Evolutionary conservation across 352 stramenopile genomes (phyloP).

Genomic region (Lagenidium giganteum): DNA sequence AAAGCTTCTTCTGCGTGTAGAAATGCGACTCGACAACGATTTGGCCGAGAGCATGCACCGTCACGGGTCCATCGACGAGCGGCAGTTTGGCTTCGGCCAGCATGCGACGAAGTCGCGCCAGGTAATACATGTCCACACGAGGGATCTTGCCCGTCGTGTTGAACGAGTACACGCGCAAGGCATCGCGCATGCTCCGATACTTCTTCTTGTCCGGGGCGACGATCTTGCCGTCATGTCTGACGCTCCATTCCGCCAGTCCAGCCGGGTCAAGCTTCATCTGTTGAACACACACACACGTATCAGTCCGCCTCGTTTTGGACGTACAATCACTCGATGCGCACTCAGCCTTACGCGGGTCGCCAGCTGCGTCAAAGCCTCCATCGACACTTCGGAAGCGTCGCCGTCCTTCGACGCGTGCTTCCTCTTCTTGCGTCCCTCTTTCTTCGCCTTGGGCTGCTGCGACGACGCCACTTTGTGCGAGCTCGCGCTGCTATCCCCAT

Average conservation of each 20-base stretch:
- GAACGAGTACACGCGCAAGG: slow-evolving; percentile 35
- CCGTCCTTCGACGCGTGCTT: too few species aligned
- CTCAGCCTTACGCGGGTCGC: too few species aligned
- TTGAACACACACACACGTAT: too few species aligned
- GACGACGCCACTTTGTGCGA: too few species aligned
- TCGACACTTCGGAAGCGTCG: too few species aligned
- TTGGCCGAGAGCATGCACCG: slow-evolving; percentile 36
- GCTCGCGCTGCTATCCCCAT: too few species aligned
- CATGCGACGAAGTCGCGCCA: slow-evolving; percentile 56
- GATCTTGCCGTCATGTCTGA: slow-evolving; percentile 32
- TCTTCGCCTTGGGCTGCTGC: too few species aligned
- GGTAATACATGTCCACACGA: slow-evolving; percentile 66
- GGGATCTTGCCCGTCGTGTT: slow-evolving; percentile 28
- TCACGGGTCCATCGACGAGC: slow-evolving; percentile 63
- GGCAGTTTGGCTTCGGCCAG: slow-evolving; percentile 47
- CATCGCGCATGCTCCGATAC: slow-evolving; percentile 44
- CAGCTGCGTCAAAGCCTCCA: too few species aligned
- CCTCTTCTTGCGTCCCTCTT: too few species aligned
- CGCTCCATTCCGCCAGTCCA: slow-evolving; percentile 27
- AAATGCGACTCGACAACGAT: slow-evolving; percentile 57
- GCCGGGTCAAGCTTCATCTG: slow-evolving; percentile 35
- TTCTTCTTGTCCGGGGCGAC: slow-evolving; percentile 28
- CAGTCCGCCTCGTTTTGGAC: too few species aligned
- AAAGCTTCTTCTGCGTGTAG: slow-evolving; percentile 74
- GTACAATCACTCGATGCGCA: too few species aligned